phyloP scores from a whole-genome alignment of 352 stramenopile species.

The Phytophthora foliorum region DNA sequence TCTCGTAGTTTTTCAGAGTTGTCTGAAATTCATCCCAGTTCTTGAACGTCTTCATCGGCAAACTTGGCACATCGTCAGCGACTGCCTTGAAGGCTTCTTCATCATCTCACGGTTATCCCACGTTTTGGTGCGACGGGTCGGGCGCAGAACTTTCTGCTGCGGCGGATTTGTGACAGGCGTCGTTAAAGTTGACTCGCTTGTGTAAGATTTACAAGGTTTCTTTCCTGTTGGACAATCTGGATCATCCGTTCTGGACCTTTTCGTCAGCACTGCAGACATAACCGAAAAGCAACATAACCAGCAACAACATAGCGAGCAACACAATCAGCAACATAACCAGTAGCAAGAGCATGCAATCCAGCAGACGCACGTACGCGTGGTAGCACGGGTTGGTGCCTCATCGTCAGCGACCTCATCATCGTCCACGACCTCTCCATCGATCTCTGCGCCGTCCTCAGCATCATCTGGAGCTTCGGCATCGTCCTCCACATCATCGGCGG shows the following conservation, averaged over 20 bases:
- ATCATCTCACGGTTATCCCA: not conserved
- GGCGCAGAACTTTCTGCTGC: not conserved
- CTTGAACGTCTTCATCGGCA: not conserved
- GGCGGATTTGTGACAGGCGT: not conserved
- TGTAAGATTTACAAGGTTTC: not conserved
- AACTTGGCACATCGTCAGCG: not conserved
- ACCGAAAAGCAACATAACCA: constrained; percentile 1
- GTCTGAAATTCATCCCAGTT: not conserved
- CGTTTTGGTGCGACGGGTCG: constrained; percentile 2
- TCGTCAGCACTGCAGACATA: not conserved
- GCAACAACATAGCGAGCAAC: not conserved
- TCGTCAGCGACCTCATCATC: no score
- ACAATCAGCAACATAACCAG: not conserved
- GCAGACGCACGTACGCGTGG: no score
- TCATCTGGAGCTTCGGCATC: no score
- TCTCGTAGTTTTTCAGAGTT: not conserved
- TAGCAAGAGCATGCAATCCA: no score
- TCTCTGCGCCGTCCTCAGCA: no score
- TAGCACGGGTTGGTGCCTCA: no score
- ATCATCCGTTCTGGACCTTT: not conserved
- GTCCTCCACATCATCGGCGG: no score
- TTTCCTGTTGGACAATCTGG: not conserved
- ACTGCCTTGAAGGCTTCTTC: not conserved
- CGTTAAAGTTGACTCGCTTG: not conserved
- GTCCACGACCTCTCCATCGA: no score